Conservation (phyloP, 129 eudicot genomes). For the Centaurea solstitialis region DNA sequence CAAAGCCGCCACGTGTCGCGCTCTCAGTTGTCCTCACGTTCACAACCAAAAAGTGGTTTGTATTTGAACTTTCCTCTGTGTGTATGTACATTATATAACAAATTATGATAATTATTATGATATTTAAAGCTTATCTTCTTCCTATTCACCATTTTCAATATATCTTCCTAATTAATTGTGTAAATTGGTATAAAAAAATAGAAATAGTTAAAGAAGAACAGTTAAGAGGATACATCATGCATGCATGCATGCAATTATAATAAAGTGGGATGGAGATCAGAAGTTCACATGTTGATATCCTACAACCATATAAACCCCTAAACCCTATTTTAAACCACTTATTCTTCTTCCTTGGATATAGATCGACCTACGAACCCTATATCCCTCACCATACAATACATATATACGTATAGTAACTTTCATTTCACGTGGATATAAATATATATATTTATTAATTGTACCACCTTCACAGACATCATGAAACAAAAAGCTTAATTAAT, state of each 20-base stretch:
- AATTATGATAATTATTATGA: too few relatives aligned
- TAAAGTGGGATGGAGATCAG: not conserved
- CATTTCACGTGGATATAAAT: slow-evolving; percentile 29
- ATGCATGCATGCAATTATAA: not conserved
- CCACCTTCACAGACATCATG: slow-evolving; percentile 22
- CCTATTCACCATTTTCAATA: too few relatives aligned
- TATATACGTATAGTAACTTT: not conserved
- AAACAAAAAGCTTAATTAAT: not conserved
- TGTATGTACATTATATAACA: too few relatives aligned
- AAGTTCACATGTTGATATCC: slow-evolving; percentile 47
- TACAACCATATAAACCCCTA: slow-evolving; percentile 33
- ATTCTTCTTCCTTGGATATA: not conserved
- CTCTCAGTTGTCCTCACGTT: too few relatives aligned
- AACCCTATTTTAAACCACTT: slow-evolving; percentile 18
- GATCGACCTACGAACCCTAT: not conserved
- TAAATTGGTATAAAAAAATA: not conserved
- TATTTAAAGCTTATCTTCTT: too few relatives aligned
- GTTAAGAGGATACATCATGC: slow-evolving; percentile 24
- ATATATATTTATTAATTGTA: not conserved
- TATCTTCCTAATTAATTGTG: not conserved
- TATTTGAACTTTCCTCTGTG: too few relatives aligned
- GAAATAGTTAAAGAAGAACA: not conserved
- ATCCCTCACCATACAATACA: not conserved
- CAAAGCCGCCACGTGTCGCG: too few relatives aligned
- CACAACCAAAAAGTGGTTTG: too few relatives aligned